Conservation (phyloP, 1,139 yeast genomes). For the Meyerozyma carpophila region DNA sequence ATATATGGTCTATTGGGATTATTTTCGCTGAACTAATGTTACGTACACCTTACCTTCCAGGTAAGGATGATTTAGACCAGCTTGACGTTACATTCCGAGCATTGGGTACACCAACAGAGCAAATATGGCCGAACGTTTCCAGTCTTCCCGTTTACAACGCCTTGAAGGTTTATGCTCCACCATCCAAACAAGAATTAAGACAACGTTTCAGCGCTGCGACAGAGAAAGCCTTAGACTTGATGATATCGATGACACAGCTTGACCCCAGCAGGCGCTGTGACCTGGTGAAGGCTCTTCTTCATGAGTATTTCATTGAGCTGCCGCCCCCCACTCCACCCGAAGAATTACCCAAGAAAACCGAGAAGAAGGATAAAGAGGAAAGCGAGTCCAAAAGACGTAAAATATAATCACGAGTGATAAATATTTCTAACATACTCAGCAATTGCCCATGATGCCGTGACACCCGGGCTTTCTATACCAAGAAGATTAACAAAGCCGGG, state of each 20-base stretch:
- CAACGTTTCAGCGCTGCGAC: conserved; percentile 90
- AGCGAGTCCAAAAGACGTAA: conserved; percentile 12
- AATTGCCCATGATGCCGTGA: conserved; percentile 77
- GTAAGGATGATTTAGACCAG: conserved; percentile 85
- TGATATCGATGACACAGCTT: conserved; percentile 68
- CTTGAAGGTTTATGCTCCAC: conserved; percentile 72
- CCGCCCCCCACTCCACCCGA: conserved; percentile 78
- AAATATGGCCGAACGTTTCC: conserved; percentile 87
- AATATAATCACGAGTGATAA: conserved; percentile 17
- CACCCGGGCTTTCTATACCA: conserved; percentile 89
- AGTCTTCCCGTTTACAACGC: conserved; percentile 72
- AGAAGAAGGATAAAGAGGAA: conserved; percentile 14
- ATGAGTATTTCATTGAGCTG: conserved; percentile 64
- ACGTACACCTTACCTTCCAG: conserved; percentile 91
- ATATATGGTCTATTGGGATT: conserved; percentile 91
- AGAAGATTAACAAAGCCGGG: conserved; percentile 77
- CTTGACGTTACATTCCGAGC: conserved; percentile 89
- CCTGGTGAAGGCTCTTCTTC: conserved; percentile 59
- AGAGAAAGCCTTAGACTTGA: conserved; percentile 72
- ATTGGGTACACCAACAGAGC: conserved; percentile 91
- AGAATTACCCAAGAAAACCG: conserved; percentile 52
- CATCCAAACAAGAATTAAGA: conserved; percentile 75
- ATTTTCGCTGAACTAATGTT: conserved; percentile 97
- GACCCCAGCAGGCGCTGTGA: conserved; percentile 74
- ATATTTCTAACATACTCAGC: conserved; percentile 61